phyloP scores from a whole-genome alignment of 148 eudicot genomes.

The Chenopodium quinoa region DNA sequence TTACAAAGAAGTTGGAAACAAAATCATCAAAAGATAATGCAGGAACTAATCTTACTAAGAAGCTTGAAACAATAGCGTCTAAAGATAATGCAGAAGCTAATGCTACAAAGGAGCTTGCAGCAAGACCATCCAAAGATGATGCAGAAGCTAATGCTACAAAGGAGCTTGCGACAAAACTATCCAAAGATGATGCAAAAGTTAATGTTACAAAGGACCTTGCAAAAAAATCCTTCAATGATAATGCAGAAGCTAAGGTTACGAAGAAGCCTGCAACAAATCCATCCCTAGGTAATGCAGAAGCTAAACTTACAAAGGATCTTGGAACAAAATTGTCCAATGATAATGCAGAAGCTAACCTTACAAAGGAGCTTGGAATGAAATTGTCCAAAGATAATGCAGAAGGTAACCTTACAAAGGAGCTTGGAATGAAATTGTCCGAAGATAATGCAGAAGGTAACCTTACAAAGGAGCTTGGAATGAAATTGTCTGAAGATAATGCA shows the following conservation, averaged over 20 bases:
- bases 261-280: background rate
- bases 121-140: background rate
- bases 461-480: background rate
- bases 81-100: background rate
- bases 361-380: background rate
- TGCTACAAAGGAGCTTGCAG: background rate
- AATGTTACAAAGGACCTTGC: background rate
- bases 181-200: background rate
- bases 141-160: background rate
- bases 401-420: background rate
- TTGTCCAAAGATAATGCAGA: background rate
- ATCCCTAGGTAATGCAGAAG: background rate
- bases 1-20: background rate
- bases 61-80: background rate
- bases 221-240: background rate
- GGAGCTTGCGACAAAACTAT: background rate
- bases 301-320: background rate
- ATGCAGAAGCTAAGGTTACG: background rate
- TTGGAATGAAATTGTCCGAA: background rate
- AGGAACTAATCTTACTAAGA: background rate
- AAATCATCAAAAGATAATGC: background rate
- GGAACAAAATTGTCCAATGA: background rate
- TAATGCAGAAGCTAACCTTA: background rate
- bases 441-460: background rate
- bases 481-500: background rate